A percentile compares a stretch with the other conserved stretches of the same genome.
Evolutionary conservation across 345 rosid species (phyloP).

Genomic region (Brassica incana): DNA sequence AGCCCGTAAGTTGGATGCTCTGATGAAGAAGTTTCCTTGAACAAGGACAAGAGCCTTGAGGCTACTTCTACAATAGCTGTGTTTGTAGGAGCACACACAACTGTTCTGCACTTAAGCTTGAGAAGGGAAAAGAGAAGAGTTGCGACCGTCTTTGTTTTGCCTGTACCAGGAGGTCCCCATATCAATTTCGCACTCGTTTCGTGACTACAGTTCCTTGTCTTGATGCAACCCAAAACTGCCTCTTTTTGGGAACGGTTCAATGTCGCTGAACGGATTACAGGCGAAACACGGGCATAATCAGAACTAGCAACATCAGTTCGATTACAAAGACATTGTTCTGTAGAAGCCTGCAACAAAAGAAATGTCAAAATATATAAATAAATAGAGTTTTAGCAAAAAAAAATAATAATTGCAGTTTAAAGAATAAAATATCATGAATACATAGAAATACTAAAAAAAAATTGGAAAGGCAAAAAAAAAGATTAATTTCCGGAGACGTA

Average conservation of each 20-base stretch:
- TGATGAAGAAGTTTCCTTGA: not conserved
- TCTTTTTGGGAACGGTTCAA: slow-evolving; percentile 41
- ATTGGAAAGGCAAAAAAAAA: not conserved
- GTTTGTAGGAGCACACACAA: slow-evolving; percentile 56
- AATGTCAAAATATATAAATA: no score
- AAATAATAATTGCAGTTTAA: no score
- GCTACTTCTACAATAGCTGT: slow-evolving; percentile 45
- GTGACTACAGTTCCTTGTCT: slow-evolving; percentile 20
- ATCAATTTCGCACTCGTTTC: slow-evolving; percentile 36
- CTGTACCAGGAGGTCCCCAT: slow-evolving; percentile 62
- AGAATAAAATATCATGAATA: no score
- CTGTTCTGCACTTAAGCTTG: slow-evolving; percentile 38
- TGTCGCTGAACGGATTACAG: slow-evolving; percentile 21
- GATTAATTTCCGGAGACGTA: not conserved
- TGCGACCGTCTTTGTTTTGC: slow-evolving; percentile 47
- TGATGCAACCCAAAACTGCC: slow-evolving; percentile 36
- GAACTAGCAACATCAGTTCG: not conserved
- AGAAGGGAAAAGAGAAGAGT: slow-evolving; percentile 38
- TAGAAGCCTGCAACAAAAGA: not conserved
- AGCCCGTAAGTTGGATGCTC: slow-evolving; percentile 29
- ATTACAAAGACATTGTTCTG: slow-evolving; percentile 8
- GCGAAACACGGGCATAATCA: not conserved
- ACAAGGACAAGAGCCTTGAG: slow-evolving; percentile 22
- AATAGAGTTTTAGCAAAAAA: no score
- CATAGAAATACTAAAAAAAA: no score